Evolutionary conservation across 1,284 basidiomycete genomes (phyloP).

Genomic region (Leucoagaricus sp.): DNA sequence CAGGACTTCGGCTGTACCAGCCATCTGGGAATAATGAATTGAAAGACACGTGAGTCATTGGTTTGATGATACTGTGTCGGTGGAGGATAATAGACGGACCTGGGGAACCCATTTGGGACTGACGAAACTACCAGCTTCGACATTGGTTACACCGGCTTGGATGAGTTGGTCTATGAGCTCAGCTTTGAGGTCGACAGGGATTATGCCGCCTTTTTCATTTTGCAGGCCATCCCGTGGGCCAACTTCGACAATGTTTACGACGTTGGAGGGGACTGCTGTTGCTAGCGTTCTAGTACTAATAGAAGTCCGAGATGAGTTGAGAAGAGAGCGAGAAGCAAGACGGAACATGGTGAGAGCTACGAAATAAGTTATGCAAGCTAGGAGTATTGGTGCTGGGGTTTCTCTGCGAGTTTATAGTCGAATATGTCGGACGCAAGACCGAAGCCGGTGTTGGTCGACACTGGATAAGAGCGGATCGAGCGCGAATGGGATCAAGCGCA

Average conservation of each 20-base stretch:
- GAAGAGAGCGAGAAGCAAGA: constrained; percentile 1
- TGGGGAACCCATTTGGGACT: constrained; percentile 94
- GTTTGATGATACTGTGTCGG: background rate
- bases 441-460: background rate
- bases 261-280: constrained; percentile 27
- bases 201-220: constrained; percentile 75
- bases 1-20: constrained; percentile 77
- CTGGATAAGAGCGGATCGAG: background rate
- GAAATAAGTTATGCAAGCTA: background rate
- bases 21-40: too few species aligned
- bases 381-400: background rate
- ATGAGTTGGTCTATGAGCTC: constrained; percentile 81
- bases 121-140: constrained; percentile 93
- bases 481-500: background rate
- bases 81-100: constrained; percentile 46
- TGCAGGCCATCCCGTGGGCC: constrained; percentile 93
- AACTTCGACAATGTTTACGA: constrained; percentile 85
- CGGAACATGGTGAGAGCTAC: constrained; percentile 2
- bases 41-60: background rate
- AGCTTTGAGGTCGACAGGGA: constrained; percentile 77
- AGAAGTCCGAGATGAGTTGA: background rate
- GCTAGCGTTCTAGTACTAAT: constrained; percentile 5
- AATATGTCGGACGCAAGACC: constrained; percentile 4
- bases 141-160: constrained; percentile 66
- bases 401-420: background rate